Evolutionary conservation across 106 monocot species (phyloP), one percentile per base, ranked within the genome.

Genomic region (Apostasia shenzhenica): DNA sequence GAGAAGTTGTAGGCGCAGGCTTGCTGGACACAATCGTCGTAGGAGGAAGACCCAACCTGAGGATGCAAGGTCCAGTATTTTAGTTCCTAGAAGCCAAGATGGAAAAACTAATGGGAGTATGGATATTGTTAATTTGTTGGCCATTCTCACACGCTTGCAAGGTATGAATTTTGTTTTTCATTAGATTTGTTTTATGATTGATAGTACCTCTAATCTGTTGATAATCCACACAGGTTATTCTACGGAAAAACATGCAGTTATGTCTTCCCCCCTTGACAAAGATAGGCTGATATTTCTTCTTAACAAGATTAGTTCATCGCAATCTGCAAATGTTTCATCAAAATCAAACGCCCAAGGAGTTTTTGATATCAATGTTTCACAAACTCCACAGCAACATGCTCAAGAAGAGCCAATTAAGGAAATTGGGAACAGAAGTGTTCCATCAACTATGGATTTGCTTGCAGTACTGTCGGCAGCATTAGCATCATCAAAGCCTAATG

Each of bases 21-120:
- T 97, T 39, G 95, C 95, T 3, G 95, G 95, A 9, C 95, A 97
- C 69, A 97, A 97, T 65, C 69, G 89, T 4, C 75, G 95, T 52
- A 80, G 95, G 72, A 82, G 95, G 67, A 97, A 97, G 79, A 89
- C 84, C 14, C 95, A 95, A 49, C 86, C 89, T 2, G 85, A 85
- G 54, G 95, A 92, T 77, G 74, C 67, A 67, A 78, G 87, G 14
- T 79, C 85, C 13, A 78, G 63, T 54, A 1, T 84, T 42, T 54
- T 76, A 63, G 76, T 73, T 76, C 70, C 91, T 54, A 75, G 62
- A 62, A 89, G 64, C 67, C 78, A 78, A 63, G 92, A 92, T 2
- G 78, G 68, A 69, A 47, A 46, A 63, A 73, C 47, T 2, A 88
- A 76, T 80, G 76, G 75, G 4, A 82, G 53, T 73, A 13, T 84